These are phyloP conservation scores for Aspergillus sp. DNA, from an alignment of 2,329 filamentous ascomycete genomes.

Conservation along the genomic window DNA sequence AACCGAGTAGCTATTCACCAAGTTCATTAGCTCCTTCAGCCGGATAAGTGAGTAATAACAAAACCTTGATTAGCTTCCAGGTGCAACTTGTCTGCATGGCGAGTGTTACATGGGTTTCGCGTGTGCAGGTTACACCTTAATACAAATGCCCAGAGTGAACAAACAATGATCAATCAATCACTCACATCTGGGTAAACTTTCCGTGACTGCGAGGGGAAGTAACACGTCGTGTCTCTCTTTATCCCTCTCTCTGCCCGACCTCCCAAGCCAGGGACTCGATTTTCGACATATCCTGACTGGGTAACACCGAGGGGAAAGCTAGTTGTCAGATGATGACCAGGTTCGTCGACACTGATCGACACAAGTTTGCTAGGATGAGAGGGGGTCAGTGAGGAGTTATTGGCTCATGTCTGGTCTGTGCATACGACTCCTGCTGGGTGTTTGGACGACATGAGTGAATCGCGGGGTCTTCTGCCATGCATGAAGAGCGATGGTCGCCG, in stretches of 20 bases:
- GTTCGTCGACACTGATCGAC: not conserved
- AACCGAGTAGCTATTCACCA: not conserved
- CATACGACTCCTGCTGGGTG: not conserved
- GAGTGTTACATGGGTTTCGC: not conserved
- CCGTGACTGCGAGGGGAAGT: not conserved
- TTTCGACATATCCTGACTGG: not conserved
- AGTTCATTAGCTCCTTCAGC: not conserved
- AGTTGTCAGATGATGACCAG: not conserved
- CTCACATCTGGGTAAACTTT: not conserved
- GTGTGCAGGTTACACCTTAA: not conserved
- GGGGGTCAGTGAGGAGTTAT: not conserved
- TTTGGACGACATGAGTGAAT: not conserved
- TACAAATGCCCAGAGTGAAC: not conserved
- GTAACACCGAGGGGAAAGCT: not conserved
- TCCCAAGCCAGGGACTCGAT: not conserved
- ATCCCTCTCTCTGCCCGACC: not conserved
- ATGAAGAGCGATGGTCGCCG: constrained; percentile 2
- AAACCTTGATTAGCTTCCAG: not conserved
- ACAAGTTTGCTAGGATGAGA: not conserved
- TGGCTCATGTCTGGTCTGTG: constrained; percentile 2
- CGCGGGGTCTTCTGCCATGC: not conserved
- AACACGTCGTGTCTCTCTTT: not conserved
- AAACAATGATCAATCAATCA: not conserved
- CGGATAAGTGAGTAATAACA: not conserved
- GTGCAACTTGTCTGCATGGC: not conserved